These are phyloP conservation scores for Magnolia sinica DNA, from an alignment of 164 flowering plant species.

Conservation along the genomic window DNA sequence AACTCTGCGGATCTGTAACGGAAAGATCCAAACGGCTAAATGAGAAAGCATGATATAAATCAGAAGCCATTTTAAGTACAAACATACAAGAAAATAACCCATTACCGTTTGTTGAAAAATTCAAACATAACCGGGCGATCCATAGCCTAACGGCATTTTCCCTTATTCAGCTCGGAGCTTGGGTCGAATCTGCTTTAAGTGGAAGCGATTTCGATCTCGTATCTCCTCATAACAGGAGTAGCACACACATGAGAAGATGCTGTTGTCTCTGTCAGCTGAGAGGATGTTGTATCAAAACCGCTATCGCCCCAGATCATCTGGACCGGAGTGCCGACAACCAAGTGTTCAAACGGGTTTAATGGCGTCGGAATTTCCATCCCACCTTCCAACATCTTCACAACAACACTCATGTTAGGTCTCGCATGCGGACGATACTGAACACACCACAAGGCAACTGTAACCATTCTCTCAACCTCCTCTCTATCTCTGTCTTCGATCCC, in stretches of 20 bases:
- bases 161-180: too few relatives aligned
- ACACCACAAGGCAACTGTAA: slow-evolving; percentile 19
- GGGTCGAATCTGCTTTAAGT: neutral
- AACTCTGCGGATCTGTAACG: too few relatives aligned
- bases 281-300: neutral
- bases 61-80: too few relatives aligned
- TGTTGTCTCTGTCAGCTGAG: slow-evolving; percentile 1
- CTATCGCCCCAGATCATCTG: neutral
- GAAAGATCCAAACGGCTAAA: too few relatives aligned
- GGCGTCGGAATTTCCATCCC: slow-evolving; percentile 17
- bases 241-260: neutral
- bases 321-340: neutral
- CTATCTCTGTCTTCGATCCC: slow-evolving; percentile 13
- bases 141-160: too few relatives aligned
- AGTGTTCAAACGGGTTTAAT: slow-evolving; percentile 10
- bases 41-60: too few relatives aligned
- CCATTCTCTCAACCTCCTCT: slow-evolving; percentile 13
- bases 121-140: too few relatives aligned
- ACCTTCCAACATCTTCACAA: slow-evolving; percentile 27
- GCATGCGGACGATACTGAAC: slow-evolving; percentile 11
- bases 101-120: too few relatives aligned
- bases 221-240: slow-evolving; percentile 4
- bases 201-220: slow-evolving; percentile 8
- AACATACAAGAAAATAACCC: too few relatives aligned
- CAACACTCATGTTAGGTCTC: slow-evolving; percentile 24